Evolutionary conservation across 768 basidiomycete species (phyloP).

Genomic region (Mrakia gelida): DNA sequence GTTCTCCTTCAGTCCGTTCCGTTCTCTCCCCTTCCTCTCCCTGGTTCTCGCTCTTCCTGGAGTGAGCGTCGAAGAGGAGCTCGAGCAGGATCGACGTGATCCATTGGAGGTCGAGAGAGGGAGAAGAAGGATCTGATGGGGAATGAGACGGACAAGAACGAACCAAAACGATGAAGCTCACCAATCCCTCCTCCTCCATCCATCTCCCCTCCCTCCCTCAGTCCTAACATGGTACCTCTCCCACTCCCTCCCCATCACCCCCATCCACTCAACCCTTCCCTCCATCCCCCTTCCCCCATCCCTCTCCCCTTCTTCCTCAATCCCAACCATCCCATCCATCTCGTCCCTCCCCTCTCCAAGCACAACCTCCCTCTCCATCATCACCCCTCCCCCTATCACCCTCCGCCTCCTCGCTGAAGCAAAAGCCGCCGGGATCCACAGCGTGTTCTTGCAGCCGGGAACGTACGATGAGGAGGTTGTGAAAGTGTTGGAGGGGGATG

Average conservation of each 20-base stretch:
- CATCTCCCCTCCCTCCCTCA: not conserved
- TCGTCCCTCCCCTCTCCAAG: slow-evolving; percentile 56
- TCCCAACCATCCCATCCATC: slow-evolving; percentile 47
- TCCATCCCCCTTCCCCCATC: not conserved
- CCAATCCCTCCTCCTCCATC: not conserved
- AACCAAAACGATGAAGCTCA: not conserved
- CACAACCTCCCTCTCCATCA: slow-evolving; percentile 69
- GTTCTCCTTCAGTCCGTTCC: not conserved
- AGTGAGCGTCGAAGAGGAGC: too few species aligned
- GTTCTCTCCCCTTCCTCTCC: not conserved
- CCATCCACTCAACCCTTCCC: slow-evolving; percentile 47
- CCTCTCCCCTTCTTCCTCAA: not conserved
- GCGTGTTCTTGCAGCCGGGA: slow-evolving; percentile 24
- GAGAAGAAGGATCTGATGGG: not conserved
- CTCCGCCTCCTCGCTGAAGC: slow-evolving; percentile 17
- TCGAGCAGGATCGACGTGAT: not conserved
- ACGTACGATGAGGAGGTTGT: slow-evolving; percentile 20
- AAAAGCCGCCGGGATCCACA: not conserved
- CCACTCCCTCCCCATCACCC: slow-evolving; percentile 59
- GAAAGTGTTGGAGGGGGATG: not conserved
- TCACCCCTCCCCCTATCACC: slow-evolving; percentile 69
- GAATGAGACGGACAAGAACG: not conserved
- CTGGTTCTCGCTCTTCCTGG: not conserved
- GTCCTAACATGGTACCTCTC: slow-evolving; percentile 59
- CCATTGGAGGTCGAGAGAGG: not conserved